phyloP scores from a whole-genome alignment of 768 basidiomycete species.

The Daedalea quercina region DNA sequence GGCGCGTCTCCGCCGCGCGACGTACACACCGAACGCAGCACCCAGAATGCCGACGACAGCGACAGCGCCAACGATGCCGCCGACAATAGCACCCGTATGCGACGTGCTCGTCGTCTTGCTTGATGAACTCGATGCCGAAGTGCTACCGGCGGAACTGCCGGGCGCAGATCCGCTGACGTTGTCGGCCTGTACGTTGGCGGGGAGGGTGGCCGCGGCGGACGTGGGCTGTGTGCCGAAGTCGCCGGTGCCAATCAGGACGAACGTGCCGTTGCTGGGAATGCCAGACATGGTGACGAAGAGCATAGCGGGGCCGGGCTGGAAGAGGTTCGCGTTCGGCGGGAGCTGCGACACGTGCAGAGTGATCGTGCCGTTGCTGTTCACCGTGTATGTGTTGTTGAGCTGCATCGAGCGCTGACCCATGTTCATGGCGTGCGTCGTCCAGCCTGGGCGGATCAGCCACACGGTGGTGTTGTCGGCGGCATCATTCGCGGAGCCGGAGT shows the following conservation, averaged over 20 bases:
- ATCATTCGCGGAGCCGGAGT: conserved; percentile 58
- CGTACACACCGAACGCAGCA: conserved; percentile 44
- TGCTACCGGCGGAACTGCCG: conserved; percentile 4
- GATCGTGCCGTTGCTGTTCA: conserved; percentile 71
- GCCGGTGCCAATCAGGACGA: conserved; percentile 76
- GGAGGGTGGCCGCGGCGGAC: conserved; percentile 36
- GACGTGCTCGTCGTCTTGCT: conserved; percentile 17
- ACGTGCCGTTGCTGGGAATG: conserved; percentile 74
- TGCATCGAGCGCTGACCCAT: conserved; percentile 81
- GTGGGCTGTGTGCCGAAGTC: conserved; percentile 67
- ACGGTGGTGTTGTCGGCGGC: conserved; percentile 73
- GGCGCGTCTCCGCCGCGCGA: conserved; percentile 45
- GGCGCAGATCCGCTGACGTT: conserved; percentile 27
- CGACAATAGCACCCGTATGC: conserved; percentile 40
- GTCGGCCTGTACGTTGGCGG: conserved; percentile 39
- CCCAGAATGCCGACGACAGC: conserved; percentile 45
- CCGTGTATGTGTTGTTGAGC: conserved; percentile 81
- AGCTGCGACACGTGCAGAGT: conserved; percentile 75
- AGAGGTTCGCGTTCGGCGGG: conserved; percentile 78
- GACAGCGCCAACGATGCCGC: conserved; percentile 45
- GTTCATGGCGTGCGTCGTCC: conserved; percentile 83
- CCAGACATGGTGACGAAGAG: conserved; percentile 80
- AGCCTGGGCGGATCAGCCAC: conserved; percentile 76
- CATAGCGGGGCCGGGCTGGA: conserved; percentile 86
- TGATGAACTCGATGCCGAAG: conserved; percentile 7